phyloP scores from a whole-genome alignment of 257 asterid species.

The Plantago ovata region DNA sequence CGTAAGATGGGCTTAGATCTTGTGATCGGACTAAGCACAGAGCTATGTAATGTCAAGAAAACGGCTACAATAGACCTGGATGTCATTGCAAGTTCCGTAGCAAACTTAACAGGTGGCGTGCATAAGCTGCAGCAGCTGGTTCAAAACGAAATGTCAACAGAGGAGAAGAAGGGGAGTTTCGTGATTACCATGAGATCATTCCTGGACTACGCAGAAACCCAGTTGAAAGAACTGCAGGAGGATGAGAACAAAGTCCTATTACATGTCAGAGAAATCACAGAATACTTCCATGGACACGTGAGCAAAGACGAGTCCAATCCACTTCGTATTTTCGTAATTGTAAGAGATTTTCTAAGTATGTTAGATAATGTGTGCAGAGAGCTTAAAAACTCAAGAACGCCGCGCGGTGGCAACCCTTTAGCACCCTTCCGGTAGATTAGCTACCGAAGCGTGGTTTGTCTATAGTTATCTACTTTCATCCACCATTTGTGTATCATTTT shows the following conservation, averaged over 20 bases:
- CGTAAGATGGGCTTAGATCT: conserved; percentile 84
- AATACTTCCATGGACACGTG: conserved; percentile 90
- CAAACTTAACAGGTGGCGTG: conserved; percentile 52
- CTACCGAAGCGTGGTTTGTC: conserved; percentile 26
- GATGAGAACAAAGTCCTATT: conserved; percentile 63
- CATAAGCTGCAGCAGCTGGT: conserved; percentile 37
- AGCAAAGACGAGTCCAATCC: conserved; percentile 83
- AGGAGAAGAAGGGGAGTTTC: conserved; percentile 50
- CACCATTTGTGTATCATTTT: conserved; percentile 19
- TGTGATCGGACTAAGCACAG: conserved; percentile 64
- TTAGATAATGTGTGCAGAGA: conserved; percentile 87
- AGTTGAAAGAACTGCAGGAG: conserved; percentile 59
- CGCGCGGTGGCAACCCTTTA: conserved; percentile 53
- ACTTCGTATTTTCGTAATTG: conserved; percentile 76
- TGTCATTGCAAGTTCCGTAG: conserved; percentile 74
- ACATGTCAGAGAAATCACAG: conserved; percentile 72
- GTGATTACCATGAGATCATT: conserved; percentile 60
- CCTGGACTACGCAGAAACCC: conserved; percentile 47
- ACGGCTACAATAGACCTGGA: conserved; percentile 84
- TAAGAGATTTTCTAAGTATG: conserved; percentile 84
- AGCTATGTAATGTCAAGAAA: conserved; percentile 88
- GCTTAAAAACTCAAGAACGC: conserved; percentile 52
- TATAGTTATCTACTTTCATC: conserved; percentile 17
- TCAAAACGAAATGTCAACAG: conserved; percentile 32
- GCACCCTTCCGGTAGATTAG: conserved; percentile 57